Conservation (phyloP, 179 eudicot genomes). For the Heliamphora pulchella region DNA sequence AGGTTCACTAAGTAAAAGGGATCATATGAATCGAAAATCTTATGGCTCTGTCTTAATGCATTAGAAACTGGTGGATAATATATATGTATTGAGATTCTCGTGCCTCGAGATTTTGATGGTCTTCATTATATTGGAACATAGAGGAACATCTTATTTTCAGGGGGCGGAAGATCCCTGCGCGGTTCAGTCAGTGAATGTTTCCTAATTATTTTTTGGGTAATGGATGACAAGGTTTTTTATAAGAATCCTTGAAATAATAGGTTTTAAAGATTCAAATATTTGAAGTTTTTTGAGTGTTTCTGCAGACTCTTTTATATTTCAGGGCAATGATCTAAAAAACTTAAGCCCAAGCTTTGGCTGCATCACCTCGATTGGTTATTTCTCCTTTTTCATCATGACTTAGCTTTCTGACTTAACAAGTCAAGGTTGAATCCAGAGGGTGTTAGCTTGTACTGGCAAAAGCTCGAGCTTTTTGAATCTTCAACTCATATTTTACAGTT, state of each 20-base stretch:
- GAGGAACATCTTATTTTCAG: too few species aligned
- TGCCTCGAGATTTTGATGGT: too few species aligned
- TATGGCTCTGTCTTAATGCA: too few species aligned
- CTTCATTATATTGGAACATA: too few species aligned
- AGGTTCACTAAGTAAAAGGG: neutral
- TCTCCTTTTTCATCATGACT: neutral
- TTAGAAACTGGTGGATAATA: too few species aligned
- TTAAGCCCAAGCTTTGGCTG: neutral
- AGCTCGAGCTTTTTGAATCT: neutral
- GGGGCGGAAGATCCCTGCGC: too few species aligned
- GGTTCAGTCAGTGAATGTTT: too few species aligned
- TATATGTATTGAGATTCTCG: too few species aligned
- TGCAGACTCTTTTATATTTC: neutral
- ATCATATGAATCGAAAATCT: too few species aligned
- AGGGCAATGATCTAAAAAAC: neutral
- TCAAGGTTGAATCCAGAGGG: neutral
- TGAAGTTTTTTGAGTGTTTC: neutral
- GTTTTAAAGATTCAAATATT: neutral
- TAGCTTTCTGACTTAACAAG: neutral
- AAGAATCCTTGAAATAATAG: neutral
- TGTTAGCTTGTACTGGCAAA: neutral
- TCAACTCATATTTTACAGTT: neutral
- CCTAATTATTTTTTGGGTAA: neutral
- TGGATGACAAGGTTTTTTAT: neutral
- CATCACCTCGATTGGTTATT: neutral